These are phyloP conservation scores for Rhodotorula sp. DNA, from an alignment of 1,284 basidiomycete genomes.

Conservation along the genomic window DNA sequence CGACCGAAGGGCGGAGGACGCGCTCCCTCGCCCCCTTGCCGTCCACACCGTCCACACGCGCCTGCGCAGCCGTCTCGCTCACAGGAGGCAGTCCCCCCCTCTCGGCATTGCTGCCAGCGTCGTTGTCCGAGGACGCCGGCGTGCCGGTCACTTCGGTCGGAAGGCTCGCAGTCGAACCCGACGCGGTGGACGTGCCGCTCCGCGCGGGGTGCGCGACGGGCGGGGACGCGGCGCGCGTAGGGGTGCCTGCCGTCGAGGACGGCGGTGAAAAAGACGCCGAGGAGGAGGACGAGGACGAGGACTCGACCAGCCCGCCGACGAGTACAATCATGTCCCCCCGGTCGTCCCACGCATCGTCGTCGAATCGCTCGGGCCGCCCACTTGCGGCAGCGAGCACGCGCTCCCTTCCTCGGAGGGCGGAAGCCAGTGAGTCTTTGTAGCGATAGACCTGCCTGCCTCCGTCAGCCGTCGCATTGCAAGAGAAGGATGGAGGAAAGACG, in stretches of 20 bases:
- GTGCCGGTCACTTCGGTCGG: background rate
- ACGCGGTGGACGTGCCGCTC: background rate
- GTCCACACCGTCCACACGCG: background rate
- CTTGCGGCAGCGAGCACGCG: background rate
- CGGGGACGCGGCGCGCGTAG: background rate
- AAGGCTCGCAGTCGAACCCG: background rate
- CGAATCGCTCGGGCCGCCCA: background rate
- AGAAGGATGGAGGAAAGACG: background rate
- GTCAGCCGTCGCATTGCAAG: no score
- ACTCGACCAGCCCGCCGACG: slow-evolving; percentile 23
- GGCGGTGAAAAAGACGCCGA: no score
- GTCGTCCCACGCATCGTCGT: slow-evolving; percentile 34
- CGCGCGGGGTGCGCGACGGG: background rate
- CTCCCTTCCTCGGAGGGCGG: slow-evolving; percentile 12
- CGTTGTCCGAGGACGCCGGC: background rate
- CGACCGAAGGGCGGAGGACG: slow-evolving; percentile 6
- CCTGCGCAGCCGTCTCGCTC: background rate
- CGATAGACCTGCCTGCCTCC: slow-evolving; percentile 2
- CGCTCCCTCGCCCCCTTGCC: background rate
- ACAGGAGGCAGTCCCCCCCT: background rate
- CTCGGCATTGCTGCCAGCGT: background rate
- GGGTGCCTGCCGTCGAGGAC: background rate
- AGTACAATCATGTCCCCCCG: slow-evolving; percentile 21
- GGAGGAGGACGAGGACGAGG: background rate
- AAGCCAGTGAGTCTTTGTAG: slow-evolving; percentile 31